A percentile compares a stretch with the other conserved stretches of the same genome.
Evolutionary conservation across 2,329 filamentous ascomycete species (phyloP).

Genomic region (Ascochyta koolunga): DNA sequence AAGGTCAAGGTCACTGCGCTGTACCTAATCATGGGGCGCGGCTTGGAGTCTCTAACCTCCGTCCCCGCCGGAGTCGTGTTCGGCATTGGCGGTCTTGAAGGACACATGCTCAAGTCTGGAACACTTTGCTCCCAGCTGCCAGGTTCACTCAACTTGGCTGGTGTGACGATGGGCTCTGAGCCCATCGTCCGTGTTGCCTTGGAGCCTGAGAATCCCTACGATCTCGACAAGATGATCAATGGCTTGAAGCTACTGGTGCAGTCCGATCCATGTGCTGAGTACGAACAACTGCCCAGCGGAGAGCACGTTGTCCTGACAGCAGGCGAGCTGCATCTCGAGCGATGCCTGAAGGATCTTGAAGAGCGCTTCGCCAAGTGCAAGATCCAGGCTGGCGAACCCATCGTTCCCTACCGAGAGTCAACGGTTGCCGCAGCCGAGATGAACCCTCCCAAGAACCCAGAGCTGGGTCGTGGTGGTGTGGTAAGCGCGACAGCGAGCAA

Average conservation of each 20-base stretch:
- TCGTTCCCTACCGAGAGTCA: constrained; percentile 94
- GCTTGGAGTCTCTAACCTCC: constrained; percentile 78
- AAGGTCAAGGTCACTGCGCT: constrained; percentile 85
- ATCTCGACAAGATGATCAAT: constrained; percentile 92
- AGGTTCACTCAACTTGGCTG: constrained; percentile 88
- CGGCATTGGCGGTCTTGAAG: constrained; percentile 89
- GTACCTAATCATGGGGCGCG: constrained; percentile 95
- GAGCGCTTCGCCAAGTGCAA: constrained; percentile 94
- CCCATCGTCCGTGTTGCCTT: constrained; percentile 95
- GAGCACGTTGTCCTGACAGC: constrained; percentile 96
- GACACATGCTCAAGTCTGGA: constrained; percentile 92
- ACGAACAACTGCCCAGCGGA: constrained; percentile 89
- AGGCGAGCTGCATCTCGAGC: constrained; percentile 90
- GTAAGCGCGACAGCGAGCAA: constrained; percentile 80
- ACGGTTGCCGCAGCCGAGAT: constrained; percentile 90
- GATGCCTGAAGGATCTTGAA: constrained; percentile 89
- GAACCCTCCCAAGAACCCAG: constrained; percentile 83
- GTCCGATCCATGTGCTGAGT: constrained; percentile 93
- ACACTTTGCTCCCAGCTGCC: constrained; percentile 88
- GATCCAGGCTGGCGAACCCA: constrained; percentile 90
- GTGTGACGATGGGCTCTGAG: constrained; percentile 78
- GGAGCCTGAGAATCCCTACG: constrained; percentile 88
- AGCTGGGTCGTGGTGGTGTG: constrained; percentile 82
- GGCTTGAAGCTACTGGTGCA: constrained; percentile 88
- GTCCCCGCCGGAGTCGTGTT: constrained; percentile 96